Conservation (phyloP, 768 basidiomycete genomes). For the Boletus subcaerulescens region DNA sequence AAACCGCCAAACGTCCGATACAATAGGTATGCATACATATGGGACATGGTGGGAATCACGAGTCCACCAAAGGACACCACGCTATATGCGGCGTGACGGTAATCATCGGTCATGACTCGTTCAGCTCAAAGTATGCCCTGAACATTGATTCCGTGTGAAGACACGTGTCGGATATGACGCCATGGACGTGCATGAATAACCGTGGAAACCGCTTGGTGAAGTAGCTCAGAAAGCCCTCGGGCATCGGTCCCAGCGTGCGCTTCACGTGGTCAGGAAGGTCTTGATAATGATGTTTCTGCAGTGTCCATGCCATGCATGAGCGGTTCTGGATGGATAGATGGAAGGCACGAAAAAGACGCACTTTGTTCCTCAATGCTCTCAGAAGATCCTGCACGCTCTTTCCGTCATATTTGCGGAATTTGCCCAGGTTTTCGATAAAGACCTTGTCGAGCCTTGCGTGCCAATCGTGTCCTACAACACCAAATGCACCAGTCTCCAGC, state of each 20-base stretch:
- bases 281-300: constrained; percentile 95
- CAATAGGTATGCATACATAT: constrained; percentile 13
- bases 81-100: too few species aligned
- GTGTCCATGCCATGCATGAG: constrained; percentile 12
- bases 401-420: constrained; percentile 96
- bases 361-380: constrained; percentile 93
- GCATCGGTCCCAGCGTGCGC: constrained; percentile 84
- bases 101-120: constrained; percentile 36
- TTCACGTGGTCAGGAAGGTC: constrained; percentile 92
- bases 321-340: background rate
- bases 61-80: background rate
- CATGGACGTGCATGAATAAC: constrained; percentile 89
- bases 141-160: constrained; percentile 88
- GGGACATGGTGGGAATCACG: background rate
- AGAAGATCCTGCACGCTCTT: constrained; percentile 87
- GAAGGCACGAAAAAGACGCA: constrained; percentile 37
- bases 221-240: constrained; percentile 87
- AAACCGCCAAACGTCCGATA: constrained; percentile 4
- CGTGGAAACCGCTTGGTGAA: constrained; percentile 92
- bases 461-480: constrained; percentile 91
- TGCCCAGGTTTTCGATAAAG: constrained; percentile 93
- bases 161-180: constrained; percentile 70
- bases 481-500: constrained; percentile 67
- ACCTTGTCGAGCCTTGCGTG: constrained; percentile 78
- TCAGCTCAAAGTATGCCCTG: constrained; percentile 79